Percentiles rank a stretch among this genome's conserved stretches.
Evolutionary conservation across 306 rosid species (phyloP).

Genomic region (Macrotyloma uniflorum): DNA sequence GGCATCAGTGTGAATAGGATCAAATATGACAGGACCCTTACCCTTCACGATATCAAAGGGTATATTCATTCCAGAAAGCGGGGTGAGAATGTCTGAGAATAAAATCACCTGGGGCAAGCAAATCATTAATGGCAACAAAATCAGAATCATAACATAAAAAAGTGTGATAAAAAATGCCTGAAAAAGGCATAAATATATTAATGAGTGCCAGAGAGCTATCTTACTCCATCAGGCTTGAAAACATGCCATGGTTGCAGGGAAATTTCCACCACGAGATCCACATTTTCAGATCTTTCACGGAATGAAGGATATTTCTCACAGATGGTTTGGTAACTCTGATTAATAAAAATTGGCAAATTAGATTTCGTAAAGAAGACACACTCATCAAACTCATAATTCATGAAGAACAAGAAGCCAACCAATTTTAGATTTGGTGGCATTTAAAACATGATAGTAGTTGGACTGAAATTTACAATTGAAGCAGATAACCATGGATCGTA

Average conservation of each 20-base stretch:
- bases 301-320: slow-evolving; percentile 96
- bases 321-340: slow-evolving; percentile 84
- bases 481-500: background rate
- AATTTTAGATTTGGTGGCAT: background rate
- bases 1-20: slow-evolving; percentile 64
- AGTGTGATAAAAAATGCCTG: background rate
- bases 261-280: slow-evolving; percentile 90
- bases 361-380: slow-evolving; percentile 17
- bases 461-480: background rate
- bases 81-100: slow-evolving; percentile 96
- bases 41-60: slow-evolving; percentile 99
- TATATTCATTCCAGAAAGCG: slow-evolving; percentile 97
- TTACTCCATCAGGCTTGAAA: slow-evolving; percentile 96
- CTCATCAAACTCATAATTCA: slow-evolving; percentile 2
- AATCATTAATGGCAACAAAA: slow-evolving; percentile 32
- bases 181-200: slow-evolving; percentile 1
- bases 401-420: background rate
- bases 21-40: slow-evolving; percentile 86
- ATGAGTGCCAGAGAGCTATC: slow-evolving; percentile 32
- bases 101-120: slow-evolving; percentile 74
- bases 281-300: slow-evolving; percentile 94
- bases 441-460: background rate
- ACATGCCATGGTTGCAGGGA: slow-evolving; percentile 96
- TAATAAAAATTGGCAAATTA: slow-evolving; percentile 33
- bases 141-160: background rate